phyloP scores from a whole-genome alignment of 2,329 filamentous ascomycete genomes.

The Pseudopyricularia cyperi region DNA sequence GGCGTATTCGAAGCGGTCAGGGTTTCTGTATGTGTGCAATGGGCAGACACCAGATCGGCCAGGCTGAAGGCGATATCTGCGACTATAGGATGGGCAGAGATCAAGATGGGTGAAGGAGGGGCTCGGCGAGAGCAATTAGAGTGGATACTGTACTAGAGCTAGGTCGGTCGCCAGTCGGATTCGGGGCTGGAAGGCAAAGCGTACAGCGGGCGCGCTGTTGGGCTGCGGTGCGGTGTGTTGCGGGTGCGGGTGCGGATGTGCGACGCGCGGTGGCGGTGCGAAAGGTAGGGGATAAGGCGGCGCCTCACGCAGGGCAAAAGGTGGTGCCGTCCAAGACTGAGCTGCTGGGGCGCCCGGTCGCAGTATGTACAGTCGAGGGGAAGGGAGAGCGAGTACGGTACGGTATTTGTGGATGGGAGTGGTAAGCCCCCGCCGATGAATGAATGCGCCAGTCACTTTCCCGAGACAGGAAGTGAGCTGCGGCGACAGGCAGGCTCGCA shows the following conservation, averaged over 20 bases:
- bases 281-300: not conserved
- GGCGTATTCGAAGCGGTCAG: not conserved
- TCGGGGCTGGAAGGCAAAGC: not conserved
- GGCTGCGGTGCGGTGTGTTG: not conserved
- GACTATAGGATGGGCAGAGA: not conserved
- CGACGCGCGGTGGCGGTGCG: too few relatives aligned
- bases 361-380: not conserved
- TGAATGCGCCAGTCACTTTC: not conserved
- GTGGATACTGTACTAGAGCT: not conserved
- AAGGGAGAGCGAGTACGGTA: not conserved
- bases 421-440: not conserved
- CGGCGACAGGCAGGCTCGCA: not conserved
- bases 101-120: conserved; percentile 1
- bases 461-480: conserved; percentile 1
- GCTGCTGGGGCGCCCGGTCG: not conserved
- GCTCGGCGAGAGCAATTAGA: not conserved
- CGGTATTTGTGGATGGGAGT: not conserved
- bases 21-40: not conserved
- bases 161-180: not conserved
- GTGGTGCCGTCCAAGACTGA: not conserved
- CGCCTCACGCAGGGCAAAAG: not conserved
- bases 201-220: not conserved
- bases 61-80: not conserved
- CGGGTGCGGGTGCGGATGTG: not conserved
- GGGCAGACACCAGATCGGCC: not conserved